Conservation (phyloP, 345 rosid genomes). For the Murraya koenigii region DNA sequence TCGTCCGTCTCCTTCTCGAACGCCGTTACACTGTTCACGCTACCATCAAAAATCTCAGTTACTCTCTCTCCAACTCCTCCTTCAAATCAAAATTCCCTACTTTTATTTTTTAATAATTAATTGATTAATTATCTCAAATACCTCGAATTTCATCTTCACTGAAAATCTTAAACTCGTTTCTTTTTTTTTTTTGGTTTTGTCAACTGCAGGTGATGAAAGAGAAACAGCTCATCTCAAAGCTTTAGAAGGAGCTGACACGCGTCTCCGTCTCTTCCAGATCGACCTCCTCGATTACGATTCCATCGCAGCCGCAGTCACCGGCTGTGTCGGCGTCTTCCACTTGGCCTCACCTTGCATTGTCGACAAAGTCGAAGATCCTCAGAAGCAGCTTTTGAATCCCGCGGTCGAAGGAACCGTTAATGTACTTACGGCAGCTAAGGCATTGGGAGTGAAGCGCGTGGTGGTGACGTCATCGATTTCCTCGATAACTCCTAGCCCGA, state of each 20-base stretch:
- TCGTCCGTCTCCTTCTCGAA: conserved; percentile 68
- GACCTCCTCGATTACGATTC: conserved; percentile 81
- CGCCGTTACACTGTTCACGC: conserved; percentile 87
- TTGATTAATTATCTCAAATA: too few relatives aligned
- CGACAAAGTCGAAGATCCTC: conserved; percentile 68
- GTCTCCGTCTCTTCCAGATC: conserved; percentile 80
- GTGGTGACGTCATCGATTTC: conserved; percentile 82
- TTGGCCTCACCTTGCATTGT: conserved; percentile 91
- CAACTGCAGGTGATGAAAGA: conserved; percentile 56
- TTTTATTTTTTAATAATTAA: too few relatives aligned
- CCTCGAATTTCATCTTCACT: background rate
- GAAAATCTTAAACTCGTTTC: background rate
- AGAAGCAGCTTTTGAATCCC: conserved; percentile 83
- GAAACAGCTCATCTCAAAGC: conserved; percentile 82
- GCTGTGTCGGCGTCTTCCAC: conserved; percentile 85
- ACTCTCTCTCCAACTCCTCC: conserved; percentile 1
- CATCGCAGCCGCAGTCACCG: conserved; percentile 53
- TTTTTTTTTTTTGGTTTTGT: background rate
- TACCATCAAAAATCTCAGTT: conserved; percentile 77
- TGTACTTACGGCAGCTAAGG: conserved; percentile 75
- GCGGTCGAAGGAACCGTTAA: conserved; percentile 82
- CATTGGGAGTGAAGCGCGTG: conserved; percentile 72
- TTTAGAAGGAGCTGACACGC: conserved; percentile 69
- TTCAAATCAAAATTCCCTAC: background rate
- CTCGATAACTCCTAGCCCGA: conserved; percentile 78